A percentile compares a stretch with the other conserved stretches of the same genome.
Evolutionary conservation across 331 rosid species (phyloP).

Genomic region (Ulmus americana): DNA sequence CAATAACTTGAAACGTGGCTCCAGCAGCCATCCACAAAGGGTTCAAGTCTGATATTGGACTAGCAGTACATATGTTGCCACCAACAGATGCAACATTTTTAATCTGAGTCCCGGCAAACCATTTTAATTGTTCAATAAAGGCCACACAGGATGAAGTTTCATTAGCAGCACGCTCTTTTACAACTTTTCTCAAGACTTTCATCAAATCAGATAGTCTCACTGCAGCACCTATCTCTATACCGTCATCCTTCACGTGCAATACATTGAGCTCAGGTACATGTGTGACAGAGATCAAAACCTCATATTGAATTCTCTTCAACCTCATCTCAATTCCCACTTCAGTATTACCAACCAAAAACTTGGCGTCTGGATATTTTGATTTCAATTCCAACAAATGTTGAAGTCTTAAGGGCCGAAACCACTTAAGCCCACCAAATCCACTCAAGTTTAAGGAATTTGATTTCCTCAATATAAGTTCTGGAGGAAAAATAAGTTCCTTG

Average conservation of each 20-base stretch:
- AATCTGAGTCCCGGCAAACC: conserved; percentile 96
- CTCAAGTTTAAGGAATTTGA: conserved; percentile 46
- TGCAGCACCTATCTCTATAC: conserved; percentile 81
- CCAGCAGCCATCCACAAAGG: conserved; percentile 93
- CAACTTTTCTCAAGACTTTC: conserved; percentile 47
- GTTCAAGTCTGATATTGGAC: conserved; percentile 95
- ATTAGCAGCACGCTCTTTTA: conserved; percentile 51
- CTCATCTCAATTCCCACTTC: conserved; percentile 98
- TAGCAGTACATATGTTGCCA: conserved; percentile 92
- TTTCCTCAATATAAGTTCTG: conserved; percentile 62
- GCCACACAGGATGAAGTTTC: conserved; percentile 79
- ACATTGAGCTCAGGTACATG: conserved; percentile 68
- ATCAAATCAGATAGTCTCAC: conserved; percentile 73
- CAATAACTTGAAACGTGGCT: conserved; percentile 64
- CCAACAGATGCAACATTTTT: conserved; percentile 86
- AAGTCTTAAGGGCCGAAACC: conserved; percentile 77
- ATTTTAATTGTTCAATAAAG: conserved; percentile 77
- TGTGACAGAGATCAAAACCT: conserved; percentile 56
- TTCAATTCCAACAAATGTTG: conserved; percentile 60
- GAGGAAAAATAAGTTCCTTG: conserved; percentile 87
- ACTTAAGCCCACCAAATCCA: conserved; percentile 72
- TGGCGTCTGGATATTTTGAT: conserved; percentile 65
- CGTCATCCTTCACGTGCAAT: conserved; percentile 54
- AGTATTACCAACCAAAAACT: conserved; percentile 77
- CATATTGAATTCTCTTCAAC: conserved; percentile 61